Evolutionary conservation across 2,329 filamentous ascomycete genomes (phyloP).

Genomic region (Cladobotryum protrusum): DNA sequence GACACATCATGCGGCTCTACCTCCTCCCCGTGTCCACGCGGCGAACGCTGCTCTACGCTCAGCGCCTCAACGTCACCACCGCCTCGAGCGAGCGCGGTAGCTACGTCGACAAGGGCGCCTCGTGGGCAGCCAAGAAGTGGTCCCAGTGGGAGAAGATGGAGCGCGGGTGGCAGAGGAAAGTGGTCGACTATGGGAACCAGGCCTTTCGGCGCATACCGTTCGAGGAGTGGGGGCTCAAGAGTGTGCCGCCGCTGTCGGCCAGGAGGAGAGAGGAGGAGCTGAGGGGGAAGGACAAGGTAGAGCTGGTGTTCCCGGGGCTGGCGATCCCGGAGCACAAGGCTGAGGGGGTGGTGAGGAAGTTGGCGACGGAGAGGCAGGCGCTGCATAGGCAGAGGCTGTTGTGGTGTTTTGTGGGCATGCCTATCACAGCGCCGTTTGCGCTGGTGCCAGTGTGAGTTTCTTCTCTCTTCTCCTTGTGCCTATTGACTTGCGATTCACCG

Average conservation of each 20-base stretch:
- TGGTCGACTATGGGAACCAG: conserved; percentile 81
- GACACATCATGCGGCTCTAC: conserved; percentile 73
- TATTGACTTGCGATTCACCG: background rate
- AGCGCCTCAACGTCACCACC: conserved; percentile 58
- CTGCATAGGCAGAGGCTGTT: conserved; percentile 71
- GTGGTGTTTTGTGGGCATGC: conserved; percentile 78
- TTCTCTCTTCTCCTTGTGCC: background rate
- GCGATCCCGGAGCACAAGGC: conserved; percentile 62
- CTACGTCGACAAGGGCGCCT: conserved; percentile 61
- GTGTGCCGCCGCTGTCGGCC: conserved; percentile 73
- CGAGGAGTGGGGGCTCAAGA: conserved; percentile 97
- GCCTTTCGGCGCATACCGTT: conserved; percentile 83
- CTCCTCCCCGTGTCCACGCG: conserved; percentile 88
- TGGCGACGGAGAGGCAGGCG: conserved; percentile 74
- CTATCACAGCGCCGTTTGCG: conserved; percentile 74
- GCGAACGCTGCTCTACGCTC: conserved; percentile 87
- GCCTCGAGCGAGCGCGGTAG: conserved; percentile 43
- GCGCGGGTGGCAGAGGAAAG: conserved; percentile 77
- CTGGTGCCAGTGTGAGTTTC: conserved; percentile 75
- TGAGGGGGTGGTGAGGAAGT: conserved; percentile 54
- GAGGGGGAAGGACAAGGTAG: conserved; percentile 56
- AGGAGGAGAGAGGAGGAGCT: conserved; percentile 59
- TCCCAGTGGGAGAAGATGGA: conserved; percentile 80
- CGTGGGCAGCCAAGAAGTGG: conserved; percentile 72
- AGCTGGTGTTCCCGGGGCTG: conserved; percentile 69